These are phyloP conservation scores for Eucalyptus regnans DNA, from an alignment of 345 rosid species.

Conservation along the genomic window DNA sequence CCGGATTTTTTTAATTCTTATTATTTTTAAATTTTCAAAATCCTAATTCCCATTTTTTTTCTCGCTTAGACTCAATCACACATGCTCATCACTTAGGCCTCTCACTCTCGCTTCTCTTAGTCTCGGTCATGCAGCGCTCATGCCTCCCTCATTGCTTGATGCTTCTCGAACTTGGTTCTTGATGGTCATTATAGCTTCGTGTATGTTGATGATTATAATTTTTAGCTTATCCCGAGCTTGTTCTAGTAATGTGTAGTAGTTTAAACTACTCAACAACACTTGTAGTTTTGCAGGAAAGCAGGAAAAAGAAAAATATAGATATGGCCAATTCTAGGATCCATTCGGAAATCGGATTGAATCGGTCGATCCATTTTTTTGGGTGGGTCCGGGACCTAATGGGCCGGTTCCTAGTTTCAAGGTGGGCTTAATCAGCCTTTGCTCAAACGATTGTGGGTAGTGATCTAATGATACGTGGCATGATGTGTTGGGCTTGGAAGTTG, in stretches of 20 bases:
- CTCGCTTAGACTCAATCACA: too few species aligned
- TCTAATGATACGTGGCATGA: background rate
- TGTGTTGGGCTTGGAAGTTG: background rate
- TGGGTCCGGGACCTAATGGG: background rate
- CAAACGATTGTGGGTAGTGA: background rate
- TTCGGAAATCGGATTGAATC: background rate
- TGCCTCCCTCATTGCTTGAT: background rate
- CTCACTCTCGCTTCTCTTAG: too few species aligned
- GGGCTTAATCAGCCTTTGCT: background rate
- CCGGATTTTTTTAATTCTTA: too few species aligned
- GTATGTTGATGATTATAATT: background rate
- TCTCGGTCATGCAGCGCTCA: background rate
- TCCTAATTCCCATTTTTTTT: too few species aligned
- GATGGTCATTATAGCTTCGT: background rate
- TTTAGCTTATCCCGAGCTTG: too few species aligned
- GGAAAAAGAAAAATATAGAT: background rate
- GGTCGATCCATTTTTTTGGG: too few species aligned
- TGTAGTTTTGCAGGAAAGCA: background rate
- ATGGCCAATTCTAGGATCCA: background rate
- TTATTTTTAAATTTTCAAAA: background rate
- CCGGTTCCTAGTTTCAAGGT: background rate
- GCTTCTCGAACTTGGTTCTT: background rate
- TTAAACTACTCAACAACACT: background rate
- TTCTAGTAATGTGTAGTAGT: background rate
- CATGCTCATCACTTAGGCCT: too few species aligned